Evolutionary conservation across 129 eudicot species (phyloP).

Genomic region (Artemisia annua): DNA sequence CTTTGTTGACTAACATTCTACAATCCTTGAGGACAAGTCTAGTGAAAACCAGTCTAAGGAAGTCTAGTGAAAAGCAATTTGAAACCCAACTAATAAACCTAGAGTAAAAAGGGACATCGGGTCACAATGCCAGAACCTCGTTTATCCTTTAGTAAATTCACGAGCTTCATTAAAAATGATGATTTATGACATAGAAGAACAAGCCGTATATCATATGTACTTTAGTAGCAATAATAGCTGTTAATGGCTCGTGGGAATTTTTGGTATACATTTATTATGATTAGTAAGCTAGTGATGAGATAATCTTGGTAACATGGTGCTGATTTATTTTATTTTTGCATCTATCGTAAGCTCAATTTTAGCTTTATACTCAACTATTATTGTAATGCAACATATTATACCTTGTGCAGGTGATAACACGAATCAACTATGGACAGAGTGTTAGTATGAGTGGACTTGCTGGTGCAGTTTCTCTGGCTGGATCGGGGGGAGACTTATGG

Average conservation of each 20-base stretch:
- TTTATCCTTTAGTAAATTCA: too few relatives aligned
- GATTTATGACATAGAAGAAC: neutral
- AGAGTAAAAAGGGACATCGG: too few relatives aligned
- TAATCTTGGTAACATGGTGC: neutral
- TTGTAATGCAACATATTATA: conserved; percentile 11
- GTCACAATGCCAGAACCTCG: too few relatives aligned
- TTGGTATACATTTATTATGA: too few relatives aligned
- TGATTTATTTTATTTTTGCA: neutral
- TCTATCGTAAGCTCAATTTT: too few relatives aligned
- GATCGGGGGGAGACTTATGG: conserved; percentile 88
- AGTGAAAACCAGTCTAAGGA: too few relatives aligned
- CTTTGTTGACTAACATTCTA: too few relatives aligned
- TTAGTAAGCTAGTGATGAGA: neutral
- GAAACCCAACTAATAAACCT: too few relatives aligned
- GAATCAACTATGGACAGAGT: conserved; percentile 95
- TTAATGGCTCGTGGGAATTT: neutral
- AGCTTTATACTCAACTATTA: neutral
- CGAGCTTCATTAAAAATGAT: neutral
- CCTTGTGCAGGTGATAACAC: conserved; percentile 74
- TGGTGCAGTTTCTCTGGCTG: conserved; percentile 96
- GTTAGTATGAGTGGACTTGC: conserved; percentile 88
- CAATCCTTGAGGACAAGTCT: too few relatives aligned
- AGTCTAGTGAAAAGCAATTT: too few relatives aligned
- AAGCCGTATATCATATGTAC: neutral
- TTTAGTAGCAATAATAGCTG: neutral